Percentiles rank a stretch among this genome's conserved stretches.
phyloP scores from a whole-genome alignment of 2,329 filamentous ascomycete species.

The Dactylellina cionopaga region DNA sequence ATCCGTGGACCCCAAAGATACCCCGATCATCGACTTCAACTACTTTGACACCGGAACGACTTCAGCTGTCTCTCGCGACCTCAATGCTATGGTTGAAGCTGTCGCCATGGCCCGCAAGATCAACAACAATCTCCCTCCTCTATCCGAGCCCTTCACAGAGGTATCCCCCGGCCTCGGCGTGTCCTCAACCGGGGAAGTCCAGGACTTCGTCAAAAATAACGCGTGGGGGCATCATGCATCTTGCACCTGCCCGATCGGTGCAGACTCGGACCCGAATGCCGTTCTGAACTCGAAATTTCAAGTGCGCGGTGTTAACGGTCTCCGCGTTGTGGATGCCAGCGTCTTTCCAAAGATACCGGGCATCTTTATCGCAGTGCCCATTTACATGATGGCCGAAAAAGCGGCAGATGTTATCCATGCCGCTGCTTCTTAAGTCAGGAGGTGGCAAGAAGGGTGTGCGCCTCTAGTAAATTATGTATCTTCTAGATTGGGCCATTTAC shows the following conservation, averaged over 20 bases:
- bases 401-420: constrained; percentile 68
- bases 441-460: too few relatives aligned
- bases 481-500: too few relatives aligned
- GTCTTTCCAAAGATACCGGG: constrained; percentile 68
- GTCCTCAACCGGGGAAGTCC: neutral
- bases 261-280: constrained; percentile 66
- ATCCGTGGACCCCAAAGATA: constrained; percentile 71
- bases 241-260: constrained; percentile 68
- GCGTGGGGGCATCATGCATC: constrained; percentile 70
- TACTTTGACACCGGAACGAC: constrained; percentile 67
- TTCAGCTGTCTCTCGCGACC: constrained; percentile 62
- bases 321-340: constrained; percentile 72
- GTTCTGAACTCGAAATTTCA: constrained; percentile 69
- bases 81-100: constrained; percentile 69
- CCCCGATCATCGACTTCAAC: constrained; percentile 72
- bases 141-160: constrained; percentile 24
- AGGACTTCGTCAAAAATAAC: constrained; percentile 65
- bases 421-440: too few relatives aligned
- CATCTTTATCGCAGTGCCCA: constrained; percentile 63
- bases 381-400: constrained; percentile 71
- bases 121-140: constrained; percentile 20
- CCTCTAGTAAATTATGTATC: too few relatives aligned
- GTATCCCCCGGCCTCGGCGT: constrained; percentile 7
- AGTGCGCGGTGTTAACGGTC: constrained; percentile 67
- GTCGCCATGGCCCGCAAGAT: constrained; percentile 66